Evolutionary conservation across 2,329 filamentous ascomycete species (phyloP).

Genomic region (Hymenoscyphus salicellus): DNA sequence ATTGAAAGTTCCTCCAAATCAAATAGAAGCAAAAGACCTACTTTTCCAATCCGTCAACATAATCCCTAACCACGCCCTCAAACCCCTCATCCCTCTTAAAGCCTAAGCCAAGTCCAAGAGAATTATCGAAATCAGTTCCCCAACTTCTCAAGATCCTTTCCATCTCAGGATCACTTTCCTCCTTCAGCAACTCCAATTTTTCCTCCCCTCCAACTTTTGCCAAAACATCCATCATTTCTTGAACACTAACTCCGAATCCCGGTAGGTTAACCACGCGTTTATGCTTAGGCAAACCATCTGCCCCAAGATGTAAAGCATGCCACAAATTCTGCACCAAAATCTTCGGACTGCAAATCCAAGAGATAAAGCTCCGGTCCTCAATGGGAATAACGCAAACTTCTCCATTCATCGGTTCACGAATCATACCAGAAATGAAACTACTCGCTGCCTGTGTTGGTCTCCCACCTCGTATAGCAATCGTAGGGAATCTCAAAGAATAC

Average conservation of each 20-base stretch:
- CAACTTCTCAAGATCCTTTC: slow-evolving; percentile 60
- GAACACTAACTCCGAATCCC: slow-evolving; percentile 53
- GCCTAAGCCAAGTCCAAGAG: slow-evolving; percentile 49
- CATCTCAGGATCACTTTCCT: slow-evolving; percentile 52
- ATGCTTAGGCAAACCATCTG: slow-evolving; percentile 42
- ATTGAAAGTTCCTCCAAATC: not conserved
- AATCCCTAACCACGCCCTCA: slow-evolving; percentile 55
- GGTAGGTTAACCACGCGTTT: slow-evolving; percentile 57
- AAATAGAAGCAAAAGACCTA: not conserved
- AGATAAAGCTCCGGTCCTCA: slow-evolving; percentile 47
- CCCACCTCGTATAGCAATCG: slow-evolving; percentile 59
- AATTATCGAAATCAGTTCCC: slow-evolving; percentile 56
- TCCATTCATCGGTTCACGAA: slow-evolving; percentile 57
- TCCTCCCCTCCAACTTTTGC: slow-evolving; percentile 55
- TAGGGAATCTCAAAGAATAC: slow-evolving; percentile 56
- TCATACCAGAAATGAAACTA: slow-evolving; percentile 60
- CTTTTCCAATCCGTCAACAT: slow-evolving; percentile 34
- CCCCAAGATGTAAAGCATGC: slow-evolving; percentile 42
- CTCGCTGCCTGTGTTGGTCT: slow-evolving; percentile 58
- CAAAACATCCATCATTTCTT: slow-evolving; percentile 59
- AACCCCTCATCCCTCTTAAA: slow-evolving; percentile 50
- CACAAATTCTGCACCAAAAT: slow-evolving; percentile 53
- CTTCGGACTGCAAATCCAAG: slow-evolving; percentile 54
- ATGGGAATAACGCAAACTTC: slow-evolving; percentile 53
- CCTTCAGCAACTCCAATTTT: slow-evolving; percentile 49